Percentiles rank a stretch among this genome's conserved stretches.
Conservation (phyloP, 106 monocot genomes). For the Allium sativum region DNA sequence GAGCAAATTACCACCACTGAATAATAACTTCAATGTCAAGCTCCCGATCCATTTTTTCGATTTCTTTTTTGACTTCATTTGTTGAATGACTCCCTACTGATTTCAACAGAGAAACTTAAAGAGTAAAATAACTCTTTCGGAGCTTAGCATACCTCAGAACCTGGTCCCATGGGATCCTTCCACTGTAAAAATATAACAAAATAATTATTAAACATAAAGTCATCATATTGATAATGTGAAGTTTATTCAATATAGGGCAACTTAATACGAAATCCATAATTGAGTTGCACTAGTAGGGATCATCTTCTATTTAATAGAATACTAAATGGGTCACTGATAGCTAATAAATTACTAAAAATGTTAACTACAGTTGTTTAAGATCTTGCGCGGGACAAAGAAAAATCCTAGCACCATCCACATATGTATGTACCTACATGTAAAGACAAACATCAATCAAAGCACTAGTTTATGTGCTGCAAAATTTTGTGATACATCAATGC, state of each 20-base stretch:
- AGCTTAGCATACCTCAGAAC: constrained; percentile 72
- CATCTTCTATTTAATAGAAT: no score
- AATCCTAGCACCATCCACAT: no score
- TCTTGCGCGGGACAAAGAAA: no score
- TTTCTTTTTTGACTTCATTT: constrained; percentile 71
- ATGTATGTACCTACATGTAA: no score
- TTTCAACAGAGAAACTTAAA: constrained; percentile 92
- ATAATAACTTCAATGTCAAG: constrained; percentile 97
- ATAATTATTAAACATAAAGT: neutral
- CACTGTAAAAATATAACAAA: constrained; percentile 42
- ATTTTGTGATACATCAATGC: no score
- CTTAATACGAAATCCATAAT: neutral
- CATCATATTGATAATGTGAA: no score
- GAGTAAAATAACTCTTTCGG: constrained; percentile 74
- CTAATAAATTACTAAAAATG: no score
- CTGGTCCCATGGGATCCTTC: constrained; percentile 91
- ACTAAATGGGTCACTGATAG: no score
- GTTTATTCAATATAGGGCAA: neutral
- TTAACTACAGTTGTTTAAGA: no score
- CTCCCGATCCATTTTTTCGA: constrained; percentile 63
- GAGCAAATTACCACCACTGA: constrained; percentile 77
- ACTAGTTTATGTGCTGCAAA: no score
- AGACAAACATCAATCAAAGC: no score
- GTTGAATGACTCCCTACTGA: constrained; percentile 37
- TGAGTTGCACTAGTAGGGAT: neutral